phyloP scores from a whole-genome alignment of 164 flowering plant genomes.

The Piper betle region DNA sequence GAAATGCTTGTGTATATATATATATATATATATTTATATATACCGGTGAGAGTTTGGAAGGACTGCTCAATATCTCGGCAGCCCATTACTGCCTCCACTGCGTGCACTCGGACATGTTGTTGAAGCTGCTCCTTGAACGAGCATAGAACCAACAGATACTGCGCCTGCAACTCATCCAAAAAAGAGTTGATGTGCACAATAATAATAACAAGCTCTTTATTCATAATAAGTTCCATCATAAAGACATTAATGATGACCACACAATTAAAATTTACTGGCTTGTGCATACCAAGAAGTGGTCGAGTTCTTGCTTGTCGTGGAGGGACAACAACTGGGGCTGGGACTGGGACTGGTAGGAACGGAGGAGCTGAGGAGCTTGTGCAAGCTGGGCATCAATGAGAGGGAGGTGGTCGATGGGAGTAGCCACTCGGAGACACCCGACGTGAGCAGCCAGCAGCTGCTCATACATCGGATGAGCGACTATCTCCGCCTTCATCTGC shows the following conservation, averaged over 20 bases:
- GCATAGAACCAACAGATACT: slow-evolving; percentile 64
- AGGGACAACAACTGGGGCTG: slow-evolving; percentile 40
- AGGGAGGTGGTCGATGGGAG: slow-evolving; percentile 81
- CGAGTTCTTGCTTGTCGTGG: slow-evolving; percentile 73
- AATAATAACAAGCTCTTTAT: not conserved
- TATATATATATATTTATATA: not conserved
- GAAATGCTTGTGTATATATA: not conserved
- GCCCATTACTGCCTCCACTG: slow-evolving; percentile 86
- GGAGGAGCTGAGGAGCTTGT: slow-evolving; percentile 55
- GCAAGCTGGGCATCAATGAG: slow-evolving; percentile 76
- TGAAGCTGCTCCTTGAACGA: slow-evolving; percentile 85
- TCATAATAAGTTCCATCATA: not conserved
- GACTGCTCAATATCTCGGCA: slow-evolving; percentile 82
- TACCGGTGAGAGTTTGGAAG: slow-evolving; percentile 83
- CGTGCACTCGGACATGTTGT: slow-evolving; percentile 89
- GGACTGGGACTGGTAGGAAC: slow-evolving; percentile 56
- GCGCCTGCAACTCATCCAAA: slow-evolving; percentile 30
- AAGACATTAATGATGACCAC: slow-evolving; percentile 1
- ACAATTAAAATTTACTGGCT: not conserved
- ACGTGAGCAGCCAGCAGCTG: slow-evolving; percentile 81
- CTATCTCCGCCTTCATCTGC: slow-evolving; percentile 78
- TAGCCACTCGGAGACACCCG: slow-evolving; percentile 79
- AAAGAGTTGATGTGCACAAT: not conserved
- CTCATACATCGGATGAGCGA: slow-evolving; percentile 68
- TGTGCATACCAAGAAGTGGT: slow-evolving; percentile 59